These are phyloP conservation scores for Euphorbia pulcherrima DNA, from an alignment of 345 rosid species.

Conservation along the genomic window DNA sequence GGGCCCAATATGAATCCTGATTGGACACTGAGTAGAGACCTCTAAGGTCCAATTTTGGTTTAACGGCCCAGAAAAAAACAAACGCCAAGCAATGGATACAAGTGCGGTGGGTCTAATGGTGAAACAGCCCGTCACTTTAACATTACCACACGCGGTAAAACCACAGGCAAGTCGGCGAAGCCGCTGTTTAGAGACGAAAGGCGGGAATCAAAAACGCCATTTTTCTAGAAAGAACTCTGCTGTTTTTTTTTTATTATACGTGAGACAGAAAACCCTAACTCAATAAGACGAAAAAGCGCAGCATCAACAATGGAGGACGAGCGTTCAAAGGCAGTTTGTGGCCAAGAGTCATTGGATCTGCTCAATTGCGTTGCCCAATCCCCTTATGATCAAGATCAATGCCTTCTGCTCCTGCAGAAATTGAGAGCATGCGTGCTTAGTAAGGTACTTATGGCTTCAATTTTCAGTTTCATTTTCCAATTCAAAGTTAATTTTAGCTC, in stretches of 20 bases:
- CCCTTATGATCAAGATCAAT: slow-evolving; percentile 62
- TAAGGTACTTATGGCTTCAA: slow-evolving; percentile 39
- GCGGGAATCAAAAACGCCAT: background rate
- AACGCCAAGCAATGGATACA: no score
- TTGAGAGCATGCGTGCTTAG: slow-evolving; percentile 60
- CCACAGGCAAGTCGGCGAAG: background rate
- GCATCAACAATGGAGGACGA: slow-evolving; percentile 37
- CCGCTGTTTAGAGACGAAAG: slow-evolving; percentile 1
- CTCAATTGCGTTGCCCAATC: slow-evolving; percentile 76
- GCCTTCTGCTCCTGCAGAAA: slow-evolving; percentile 49
- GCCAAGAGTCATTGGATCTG: slow-evolving; percentile 60
- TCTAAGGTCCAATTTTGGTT: no score
- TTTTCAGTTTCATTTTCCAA: background rate
- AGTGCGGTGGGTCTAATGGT: background rate
- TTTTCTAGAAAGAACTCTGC: background rate
- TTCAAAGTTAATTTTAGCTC: background rate
- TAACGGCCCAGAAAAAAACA: no score
- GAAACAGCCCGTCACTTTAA: background rate
- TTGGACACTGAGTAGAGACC: no score
- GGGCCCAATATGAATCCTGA: no score
- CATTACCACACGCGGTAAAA: background rate
- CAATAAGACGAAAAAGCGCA: background rate
- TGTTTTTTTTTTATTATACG: slow-evolving; percentile 18
- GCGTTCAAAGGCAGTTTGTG: slow-evolving; percentile 47
- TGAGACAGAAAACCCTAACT: slow-evolving; percentile 1